These are phyloP conservation scores for Beauveria varroae DNA, from an alignment of 2,329 filamentous ascomycete genomes.

Conservation along the genomic window DNA sequence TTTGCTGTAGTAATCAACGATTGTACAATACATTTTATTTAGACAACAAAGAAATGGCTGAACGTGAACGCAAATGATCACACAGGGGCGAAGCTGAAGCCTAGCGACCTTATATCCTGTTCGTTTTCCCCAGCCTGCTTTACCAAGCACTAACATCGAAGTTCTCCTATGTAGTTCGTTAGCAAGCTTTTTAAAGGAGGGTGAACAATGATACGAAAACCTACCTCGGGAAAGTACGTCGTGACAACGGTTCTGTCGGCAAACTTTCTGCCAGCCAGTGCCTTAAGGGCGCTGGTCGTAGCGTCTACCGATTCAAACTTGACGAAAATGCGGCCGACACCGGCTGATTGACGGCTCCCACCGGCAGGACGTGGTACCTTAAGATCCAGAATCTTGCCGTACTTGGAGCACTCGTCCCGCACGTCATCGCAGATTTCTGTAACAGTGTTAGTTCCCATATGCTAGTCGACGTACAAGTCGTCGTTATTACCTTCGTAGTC, in stretches of 20 bases:
- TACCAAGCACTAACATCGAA: conserved; percentile 91
- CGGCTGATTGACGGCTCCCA: conserved; percentile 74
- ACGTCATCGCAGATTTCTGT: conserved; percentile 96
- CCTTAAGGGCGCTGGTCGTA: conserved; percentile 75
- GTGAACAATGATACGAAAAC: conserved; percentile 13
- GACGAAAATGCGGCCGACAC: conserved; percentile 96
- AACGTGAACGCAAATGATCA: neutral
- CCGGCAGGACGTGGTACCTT: conserved; percentile 87
- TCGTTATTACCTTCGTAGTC: conserved; percentile 76
- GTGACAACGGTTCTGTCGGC: conserved; percentile 92
- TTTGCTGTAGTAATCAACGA: neutral
- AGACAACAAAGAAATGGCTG: neutral
- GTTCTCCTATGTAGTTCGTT: conserved; percentile 61
- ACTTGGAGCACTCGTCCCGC: conserved; percentile 86
- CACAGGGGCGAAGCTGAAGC: neutral
- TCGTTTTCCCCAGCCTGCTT: conserved; percentile 19
- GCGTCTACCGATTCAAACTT: conserved; percentile 77
- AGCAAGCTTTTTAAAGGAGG: conserved; percentile 16
- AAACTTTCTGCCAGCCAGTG: conserved; percentile 93
- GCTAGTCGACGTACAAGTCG: neutral
- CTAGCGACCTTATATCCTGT: neutral
- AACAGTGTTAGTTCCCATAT: conserved; percentile 25
- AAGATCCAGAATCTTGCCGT: conserved; percentile 74
- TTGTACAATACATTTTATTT: conserved; percentile 11
- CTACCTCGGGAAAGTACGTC: conserved; percentile 90